Evolutionary conservation across 2,329 filamentous ascomycete genomes (phyloP).

Genomic region (Colletotrichum shisoi): DNA sequence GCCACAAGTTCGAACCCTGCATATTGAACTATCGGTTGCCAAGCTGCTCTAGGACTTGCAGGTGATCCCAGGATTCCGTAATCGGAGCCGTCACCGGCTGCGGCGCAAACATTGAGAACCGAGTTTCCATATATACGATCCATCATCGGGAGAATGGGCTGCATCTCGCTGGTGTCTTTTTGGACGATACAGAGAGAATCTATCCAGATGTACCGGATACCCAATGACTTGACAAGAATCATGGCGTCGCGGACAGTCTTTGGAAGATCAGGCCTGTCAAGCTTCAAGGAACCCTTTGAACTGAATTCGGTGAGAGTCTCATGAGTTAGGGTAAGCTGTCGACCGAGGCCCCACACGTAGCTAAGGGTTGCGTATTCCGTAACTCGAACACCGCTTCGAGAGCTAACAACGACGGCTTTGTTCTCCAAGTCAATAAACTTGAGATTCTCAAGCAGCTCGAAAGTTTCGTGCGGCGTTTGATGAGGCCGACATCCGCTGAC

Average conservation of each 20-base stretch:
- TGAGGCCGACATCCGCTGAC: background rate
- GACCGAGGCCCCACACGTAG: background rate
- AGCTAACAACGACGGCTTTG: background rate
- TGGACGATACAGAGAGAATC: background rate
- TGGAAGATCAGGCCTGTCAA: background rate
- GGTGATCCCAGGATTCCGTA: background rate
- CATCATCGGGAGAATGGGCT: too few relatives aligned
- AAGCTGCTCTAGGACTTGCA: background rate
- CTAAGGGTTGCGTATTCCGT: conserved; percentile 6
- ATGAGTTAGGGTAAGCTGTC: background rate
- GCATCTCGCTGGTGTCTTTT: background rate
- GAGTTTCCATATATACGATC: background rate
- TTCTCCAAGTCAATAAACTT: conserved; percentile 5
- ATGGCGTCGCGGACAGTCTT: background rate
- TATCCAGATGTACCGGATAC: background rate
- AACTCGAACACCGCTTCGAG: background rate
- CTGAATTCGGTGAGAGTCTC: background rate
- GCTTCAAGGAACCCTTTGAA: background rate
- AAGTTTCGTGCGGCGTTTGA: background rate
- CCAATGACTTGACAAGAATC: background rate
- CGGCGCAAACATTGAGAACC: background rate
- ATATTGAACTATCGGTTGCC: background rate
- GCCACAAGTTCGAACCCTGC: background rate
- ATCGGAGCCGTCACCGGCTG: background rate
- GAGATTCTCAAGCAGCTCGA: background rate